Conservation (phyloP, 805 yeast genomes). For the Metschnikowia amazonensis region DNA sequence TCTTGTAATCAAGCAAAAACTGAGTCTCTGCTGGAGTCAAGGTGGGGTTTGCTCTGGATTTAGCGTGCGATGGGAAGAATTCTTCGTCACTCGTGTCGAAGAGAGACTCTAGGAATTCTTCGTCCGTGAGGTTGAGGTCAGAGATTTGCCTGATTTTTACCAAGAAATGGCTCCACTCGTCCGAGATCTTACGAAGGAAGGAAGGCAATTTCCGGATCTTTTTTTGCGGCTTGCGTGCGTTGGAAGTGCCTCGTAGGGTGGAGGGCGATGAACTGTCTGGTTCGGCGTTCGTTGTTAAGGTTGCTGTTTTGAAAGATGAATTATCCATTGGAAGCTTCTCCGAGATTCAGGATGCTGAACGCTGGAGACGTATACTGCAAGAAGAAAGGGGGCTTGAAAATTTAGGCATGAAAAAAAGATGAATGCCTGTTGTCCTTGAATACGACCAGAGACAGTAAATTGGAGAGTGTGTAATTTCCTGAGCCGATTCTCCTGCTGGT, state of each 20-base stretch:
- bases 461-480: not conserved
- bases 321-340: constrained; percentile 12
- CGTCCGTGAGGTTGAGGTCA: constrained; percentile 47
- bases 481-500: not conserved
- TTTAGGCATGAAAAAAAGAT: not conserved
- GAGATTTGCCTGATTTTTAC: constrained; percentile 39
- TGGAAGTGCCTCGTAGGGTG: constrained; percentile 4
- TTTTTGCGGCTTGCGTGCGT: constrained; percentile 1
- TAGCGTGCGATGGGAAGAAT: constrained; percentile 24
- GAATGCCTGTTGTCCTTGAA: not conserved
- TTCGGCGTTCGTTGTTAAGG: constrained; percentile 12
- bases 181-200: constrained; percentile 36
- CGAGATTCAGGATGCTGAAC: not conserved
- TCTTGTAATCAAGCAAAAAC: constrained; percentile 32
- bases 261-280: constrained; percentile 12
- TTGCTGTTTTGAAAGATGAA: constrained; percentile 13
- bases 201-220: constrained; percentile 20
- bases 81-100: constrained; percentile 42
- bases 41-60: constrained; percentile 16
- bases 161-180: constrained; percentile 35
- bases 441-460: not conserved
- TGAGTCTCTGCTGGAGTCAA: constrained; percentile 26
- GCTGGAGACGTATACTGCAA: not conserved
- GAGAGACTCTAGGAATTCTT: constrained; percentile 48
- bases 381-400: not conserved